These are phyloP conservation scores for Pyracantha coccinea DNA, from an alignment of 331 rosid genomes.

Conservation along the genomic window DNA sequence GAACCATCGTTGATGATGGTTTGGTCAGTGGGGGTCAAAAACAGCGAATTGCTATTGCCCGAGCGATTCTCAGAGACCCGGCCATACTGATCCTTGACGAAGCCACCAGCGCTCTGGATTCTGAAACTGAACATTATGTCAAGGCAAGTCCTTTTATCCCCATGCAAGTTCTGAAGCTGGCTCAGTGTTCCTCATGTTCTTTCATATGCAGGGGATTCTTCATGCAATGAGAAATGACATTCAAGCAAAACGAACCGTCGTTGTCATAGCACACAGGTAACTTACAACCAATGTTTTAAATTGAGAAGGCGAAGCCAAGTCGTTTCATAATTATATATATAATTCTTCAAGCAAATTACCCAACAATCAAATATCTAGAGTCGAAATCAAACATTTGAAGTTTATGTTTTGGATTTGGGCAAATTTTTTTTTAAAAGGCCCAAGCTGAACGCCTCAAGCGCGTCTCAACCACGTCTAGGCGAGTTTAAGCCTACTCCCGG, in stretches of 20 bases:
- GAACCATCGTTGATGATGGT: slow-evolving; percentile 84
- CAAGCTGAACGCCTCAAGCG: slow-evolving; percentile 4
- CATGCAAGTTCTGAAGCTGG: slow-evolving; percentile 9
- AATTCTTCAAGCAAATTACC: no score
- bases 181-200: slow-evolving; percentile 35
- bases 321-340: no score
- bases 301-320: not conserved
- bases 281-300: slow-evolving; percentile 59
- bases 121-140: slow-evolving; percentile 89
- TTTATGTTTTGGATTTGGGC: no score
- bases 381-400: no score
- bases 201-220: slow-evolving; percentile 85
- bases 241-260: slow-evolving; percentile 53
- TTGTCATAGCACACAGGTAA: slow-evolving; percentile 95
- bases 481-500: no score
- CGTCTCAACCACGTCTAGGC: no score
- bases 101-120: slow-evolving; percentile 96
- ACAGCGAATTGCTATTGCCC: slow-evolving; percentile 91
- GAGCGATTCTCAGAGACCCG: slow-evolving; percentile 95
- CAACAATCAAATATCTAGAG: no score
- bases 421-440: slow-evolving; percentile 15
- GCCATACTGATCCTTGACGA: slow-evolving; percentile 85
- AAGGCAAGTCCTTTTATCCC: slow-evolving; percentile 42
- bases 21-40: slow-evolving; percentile 95
- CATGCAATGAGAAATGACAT: slow-evolving; percentile 63